Evolutionary conservation across 2,329 filamentous ascomycete genomes (phyloP), one percentile per base, ranked within the genome.

Genomic region (Aspergillus nomiae): DNA sequence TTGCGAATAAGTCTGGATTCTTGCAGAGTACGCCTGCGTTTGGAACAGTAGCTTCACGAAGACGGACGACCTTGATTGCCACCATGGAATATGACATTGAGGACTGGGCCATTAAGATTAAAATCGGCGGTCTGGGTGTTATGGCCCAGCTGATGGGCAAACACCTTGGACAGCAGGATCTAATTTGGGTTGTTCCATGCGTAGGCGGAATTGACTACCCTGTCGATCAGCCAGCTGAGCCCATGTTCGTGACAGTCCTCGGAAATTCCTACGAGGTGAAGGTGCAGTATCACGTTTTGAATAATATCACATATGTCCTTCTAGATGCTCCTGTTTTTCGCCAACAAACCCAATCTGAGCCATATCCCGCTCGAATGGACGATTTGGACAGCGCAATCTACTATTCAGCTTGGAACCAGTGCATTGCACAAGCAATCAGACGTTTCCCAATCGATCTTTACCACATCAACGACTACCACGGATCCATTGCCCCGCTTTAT

Each of bases 31-130:
- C 69, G 8, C 72, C 77, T 26, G 74, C 72, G 1, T 75, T 78
- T 56, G 72, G 71, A 34, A 67, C 67, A 38, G 73, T 70, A 46
- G 66, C 68, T n/a, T 74, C 79, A 24, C 71, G 68, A 41, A 64
- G 80, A 51, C 79, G 85, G n/a, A 89, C 84, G 36, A 85, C 89
- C 2, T 81, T 90, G 26, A 89, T 90, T 59, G 88, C 87, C 14
- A 90, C 88, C 8, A 89, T 90, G 86, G 88, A 90, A 74, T 90
- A 90, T 75, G 87, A 90, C 65, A 90, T 90, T 64, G 86, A 88
- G 60, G 88, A 90, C 71, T 90, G 88, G 86, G 82, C 77, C 4
- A 88, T 90, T 77, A 90, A 89, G 75, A 87, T 90, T 77, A 90
- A 90, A 77, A 90, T 90, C 54, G 88, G 88, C 63, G 88, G 88